A percentile compares a stretch with the other conserved stretches of the same genome.
Conservation (phyloP, 345 rosid genomes). For the Salix exigua region DNA sequence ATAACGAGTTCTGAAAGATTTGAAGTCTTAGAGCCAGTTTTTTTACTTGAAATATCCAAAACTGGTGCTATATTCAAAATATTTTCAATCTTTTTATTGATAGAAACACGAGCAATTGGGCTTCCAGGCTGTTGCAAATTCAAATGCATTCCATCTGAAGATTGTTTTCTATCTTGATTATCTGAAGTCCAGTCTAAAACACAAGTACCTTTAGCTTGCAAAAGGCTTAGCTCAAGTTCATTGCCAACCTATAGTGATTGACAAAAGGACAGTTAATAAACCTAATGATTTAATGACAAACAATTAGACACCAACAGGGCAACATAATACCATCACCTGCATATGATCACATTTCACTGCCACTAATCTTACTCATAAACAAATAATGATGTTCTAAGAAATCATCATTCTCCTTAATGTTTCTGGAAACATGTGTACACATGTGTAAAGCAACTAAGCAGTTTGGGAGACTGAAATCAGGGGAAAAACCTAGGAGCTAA, state of each 20-base stretch:
- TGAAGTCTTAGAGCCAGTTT: conserved; percentile 28
- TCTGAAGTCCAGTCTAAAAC: conserved; percentile 30
- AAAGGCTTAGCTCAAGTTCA: conserved; percentile 47
- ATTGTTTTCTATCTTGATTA: conserved; percentile 40
- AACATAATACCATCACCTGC: neutral
- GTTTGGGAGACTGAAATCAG: neutral
- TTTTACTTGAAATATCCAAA: conserved; percentile 37
- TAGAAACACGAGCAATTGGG: conserved; percentile 26
- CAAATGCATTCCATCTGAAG: conserved; percentile 26
- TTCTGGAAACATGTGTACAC: no score
- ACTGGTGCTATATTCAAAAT: conserved; percentile 32
- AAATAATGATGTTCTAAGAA: no score
- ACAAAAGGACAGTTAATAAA: conserved; percentile 8
- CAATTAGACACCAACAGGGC: neutral
- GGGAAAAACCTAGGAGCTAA: neutral
- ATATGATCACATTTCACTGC: neutral
- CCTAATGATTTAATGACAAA: neutral
- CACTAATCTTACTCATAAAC: no score
- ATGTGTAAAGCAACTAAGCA: no score
- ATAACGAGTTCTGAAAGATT: conserved; percentile 37
- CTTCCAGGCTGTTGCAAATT: conserved; percentile 40
- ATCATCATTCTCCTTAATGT: no score
- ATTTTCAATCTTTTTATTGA: conserved; percentile 28
- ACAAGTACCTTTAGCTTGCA: conserved; percentile 37
- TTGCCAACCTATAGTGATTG: conserved; percentile 46